Percentiles rank a stretch among this genome's conserved stretches.
Evolutionary conservation across 2,329 filamentous ascomycete species (phyloP).

Genomic region (Fragosphaeria purpurea): DNA sequence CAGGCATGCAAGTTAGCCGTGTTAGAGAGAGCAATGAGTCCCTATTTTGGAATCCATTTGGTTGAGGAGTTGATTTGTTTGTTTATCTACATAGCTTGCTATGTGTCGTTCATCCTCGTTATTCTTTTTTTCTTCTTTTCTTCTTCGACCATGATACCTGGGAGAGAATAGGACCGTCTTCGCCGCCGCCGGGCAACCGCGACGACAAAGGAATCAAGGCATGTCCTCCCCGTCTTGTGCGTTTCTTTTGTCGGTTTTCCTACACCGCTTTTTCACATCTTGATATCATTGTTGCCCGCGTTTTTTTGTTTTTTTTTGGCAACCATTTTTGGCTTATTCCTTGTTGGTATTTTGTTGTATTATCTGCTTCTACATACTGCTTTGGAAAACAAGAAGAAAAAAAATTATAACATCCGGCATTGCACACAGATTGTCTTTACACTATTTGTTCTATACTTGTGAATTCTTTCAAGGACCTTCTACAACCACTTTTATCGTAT

Average conservation of each 20-base stretch:
- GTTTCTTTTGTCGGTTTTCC: too few species aligned
- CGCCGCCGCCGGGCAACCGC: too few species aligned
- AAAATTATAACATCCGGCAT: slow-evolving; percentile 12
- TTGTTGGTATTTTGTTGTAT: not conserved
- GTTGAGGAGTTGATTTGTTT: not conserved
- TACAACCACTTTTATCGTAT: too few species aligned
- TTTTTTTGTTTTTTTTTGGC: not conserved
- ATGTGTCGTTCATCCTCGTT: not conserved
- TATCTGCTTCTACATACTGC: too few species aligned
- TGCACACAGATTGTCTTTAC: slow-evolving; percentile 6
- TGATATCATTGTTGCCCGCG: slow-evolving; percentile 5
- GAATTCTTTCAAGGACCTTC: too few species aligned
- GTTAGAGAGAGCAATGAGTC: not conserved
- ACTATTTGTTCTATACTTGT: not conserved
- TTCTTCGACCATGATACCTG: slow-evolving; percentile 1
- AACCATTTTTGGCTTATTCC: slow-evolving; percentile 1
- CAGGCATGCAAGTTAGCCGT: slow-evolving; percentile 7
- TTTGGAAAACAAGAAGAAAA: slow-evolving; percentile 1
- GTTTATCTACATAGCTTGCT: not conserved
- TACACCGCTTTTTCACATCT: not conserved
- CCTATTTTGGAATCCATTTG: not conserved
- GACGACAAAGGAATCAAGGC: not conserved
- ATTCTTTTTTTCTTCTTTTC: not conserved
- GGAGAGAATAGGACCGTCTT: not conserved
- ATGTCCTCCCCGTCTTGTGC: not conserved